Conservation (phyloP, 108 stramenopile species). For the Nitzschia sp. region DNA sequence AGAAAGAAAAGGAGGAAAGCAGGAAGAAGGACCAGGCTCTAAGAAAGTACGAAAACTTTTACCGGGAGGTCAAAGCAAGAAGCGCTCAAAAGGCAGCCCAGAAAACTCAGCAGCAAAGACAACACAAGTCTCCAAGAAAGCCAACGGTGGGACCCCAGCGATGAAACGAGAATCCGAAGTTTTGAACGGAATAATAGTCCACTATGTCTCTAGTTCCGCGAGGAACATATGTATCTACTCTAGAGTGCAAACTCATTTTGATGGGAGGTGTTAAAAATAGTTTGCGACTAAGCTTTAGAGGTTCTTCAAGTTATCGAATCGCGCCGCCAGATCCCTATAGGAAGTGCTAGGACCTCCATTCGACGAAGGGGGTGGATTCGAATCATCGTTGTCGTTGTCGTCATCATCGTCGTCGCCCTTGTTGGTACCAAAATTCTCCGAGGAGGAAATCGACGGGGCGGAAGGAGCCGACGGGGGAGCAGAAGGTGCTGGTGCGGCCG, state of each 20-base stretch:
- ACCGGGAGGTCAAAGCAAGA: slow-evolving; percentile 82
- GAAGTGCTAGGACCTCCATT: slow-evolving; percentile 18
- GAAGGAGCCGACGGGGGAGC: slow-evolving; percentile 16
- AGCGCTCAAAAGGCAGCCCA: slow-evolving; percentile 82
- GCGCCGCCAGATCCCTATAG: slow-evolving; percentile 72
- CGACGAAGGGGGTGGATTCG: not conserved
- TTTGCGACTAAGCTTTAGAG: no score
- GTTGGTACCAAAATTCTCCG: slow-evolving; percentile 10
- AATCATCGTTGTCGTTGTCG: slow-evolving; percentile 20
- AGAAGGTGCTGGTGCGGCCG: slow-evolving; percentile 15
- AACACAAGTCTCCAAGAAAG: slow-evolving; percentile 15
- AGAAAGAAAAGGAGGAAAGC: slow-evolving; percentile 81
- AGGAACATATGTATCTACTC: no score
- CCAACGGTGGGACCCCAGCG: not conserved
- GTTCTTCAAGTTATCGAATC: slow-evolving; percentile 71
- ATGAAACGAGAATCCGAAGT: not conserved
- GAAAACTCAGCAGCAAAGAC: slow-evolving; percentile 35
- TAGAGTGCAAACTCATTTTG: no score
- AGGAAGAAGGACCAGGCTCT: slow-evolving; percentile 85
- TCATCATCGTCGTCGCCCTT: slow-evolving; percentile 30
- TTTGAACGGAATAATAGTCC: not conserved
- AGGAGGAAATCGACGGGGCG: slow-evolving; percentile 7
- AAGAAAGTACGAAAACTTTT: slow-evolving; percentile 86
- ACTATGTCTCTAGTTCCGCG: no score
- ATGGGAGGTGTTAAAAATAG: no score